These are phyloP conservation scores for Pythium aristosporum DNA, from an alignment of 352 stramenopile species.

Conservation along the genomic window DNA sequence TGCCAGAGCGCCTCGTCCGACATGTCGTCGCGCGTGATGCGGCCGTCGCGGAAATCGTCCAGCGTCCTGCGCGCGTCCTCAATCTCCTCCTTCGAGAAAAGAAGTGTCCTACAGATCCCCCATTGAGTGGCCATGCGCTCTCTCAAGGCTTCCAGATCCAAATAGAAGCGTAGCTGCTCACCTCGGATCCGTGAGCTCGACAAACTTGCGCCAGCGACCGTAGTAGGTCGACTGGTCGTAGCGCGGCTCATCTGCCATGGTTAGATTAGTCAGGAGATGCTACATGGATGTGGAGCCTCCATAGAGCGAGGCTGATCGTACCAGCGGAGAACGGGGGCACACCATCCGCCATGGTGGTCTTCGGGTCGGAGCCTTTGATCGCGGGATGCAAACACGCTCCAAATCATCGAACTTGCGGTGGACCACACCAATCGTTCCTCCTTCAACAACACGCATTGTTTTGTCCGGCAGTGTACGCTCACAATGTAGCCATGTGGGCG, in stretches of 20 bases:
- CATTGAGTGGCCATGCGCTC: background rate
- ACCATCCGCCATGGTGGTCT: slow-evolving; percentile 11
- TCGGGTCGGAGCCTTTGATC: background rate
- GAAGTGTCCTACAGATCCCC: slow-evolving; percentile 37
- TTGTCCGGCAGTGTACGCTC: slow-evolving; percentile 10
- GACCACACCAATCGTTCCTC: slow-evolving; percentile 17
- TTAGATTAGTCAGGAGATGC: background rate
- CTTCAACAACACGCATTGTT: slow-evolving; percentile 15
- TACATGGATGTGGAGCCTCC: background rate
- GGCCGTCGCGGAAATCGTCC: slow-evolving; percentile 52
- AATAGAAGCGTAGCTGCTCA: slow-evolving; percentile 33
- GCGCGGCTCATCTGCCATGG: slow-evolving; percentile 50
- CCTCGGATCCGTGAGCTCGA: slow-evolving; percentile 70
- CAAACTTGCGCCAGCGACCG: slow-evolving; percentile 82
- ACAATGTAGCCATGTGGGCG: slow-evolving; percentile 12
- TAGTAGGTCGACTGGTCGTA: slow-evolving; percentile 88
- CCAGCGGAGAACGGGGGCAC: slow-evolving; percentile 43
- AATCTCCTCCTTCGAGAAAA: slow-evolving; percentile 69
- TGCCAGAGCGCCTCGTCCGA: slow-evolving; percentile 79
- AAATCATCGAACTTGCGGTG: background rate
- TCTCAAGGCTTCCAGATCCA: background rate
- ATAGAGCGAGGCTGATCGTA: slow-evolving; percentile 4
- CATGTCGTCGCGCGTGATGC: slow-evolving; percentile 39
- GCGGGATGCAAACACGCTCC: background rate
- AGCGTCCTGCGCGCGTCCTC: slow-evolving; percentile 52